Percentiles rank a stretch among this genome's conserved stretches.
Conservation (phyloP, 1,284 basidiomycete genomes). For the Puccinia coronata region DNA sequence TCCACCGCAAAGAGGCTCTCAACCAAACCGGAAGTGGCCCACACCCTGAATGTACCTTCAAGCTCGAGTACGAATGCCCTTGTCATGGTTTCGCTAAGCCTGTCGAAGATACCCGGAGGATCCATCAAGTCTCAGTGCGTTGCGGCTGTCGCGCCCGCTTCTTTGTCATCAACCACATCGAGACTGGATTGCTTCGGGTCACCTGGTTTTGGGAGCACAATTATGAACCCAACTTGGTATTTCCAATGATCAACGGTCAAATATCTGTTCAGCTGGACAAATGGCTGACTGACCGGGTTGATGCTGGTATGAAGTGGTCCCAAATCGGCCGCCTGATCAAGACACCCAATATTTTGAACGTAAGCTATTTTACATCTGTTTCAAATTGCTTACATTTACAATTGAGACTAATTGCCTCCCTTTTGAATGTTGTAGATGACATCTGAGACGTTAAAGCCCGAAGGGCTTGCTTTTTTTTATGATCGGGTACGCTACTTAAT, state of each 20-base stretch:
- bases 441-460: too few relatives aligned
- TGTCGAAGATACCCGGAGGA: neutral
- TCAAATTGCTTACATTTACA: neutral
- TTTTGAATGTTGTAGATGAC: too few relatives aligned
- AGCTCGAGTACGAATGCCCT: constrained; percentile 7
- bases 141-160: neutral
- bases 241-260: neutral
- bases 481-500: neutral
- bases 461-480: neutral
- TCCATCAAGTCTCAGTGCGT: neutral
- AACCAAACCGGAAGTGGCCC: too few relatives aligned
- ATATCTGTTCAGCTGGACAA: neutral
- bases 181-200: neutral
- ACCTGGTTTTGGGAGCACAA: neutral
- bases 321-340: neutral
- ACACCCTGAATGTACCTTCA: neutral
- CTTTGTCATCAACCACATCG: neutral
- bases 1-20: too few relatives aligned
- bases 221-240: neutral
- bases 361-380: too few relatives aligned
- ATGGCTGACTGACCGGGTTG: neutral
- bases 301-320: neutral
- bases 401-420: too few relatives aligned
- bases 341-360: neutral
- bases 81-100: neutral